Conservation (phyloP, 192 early-diverging fungal genomes). For the Rhizoclosmatium globosum region DNA sequence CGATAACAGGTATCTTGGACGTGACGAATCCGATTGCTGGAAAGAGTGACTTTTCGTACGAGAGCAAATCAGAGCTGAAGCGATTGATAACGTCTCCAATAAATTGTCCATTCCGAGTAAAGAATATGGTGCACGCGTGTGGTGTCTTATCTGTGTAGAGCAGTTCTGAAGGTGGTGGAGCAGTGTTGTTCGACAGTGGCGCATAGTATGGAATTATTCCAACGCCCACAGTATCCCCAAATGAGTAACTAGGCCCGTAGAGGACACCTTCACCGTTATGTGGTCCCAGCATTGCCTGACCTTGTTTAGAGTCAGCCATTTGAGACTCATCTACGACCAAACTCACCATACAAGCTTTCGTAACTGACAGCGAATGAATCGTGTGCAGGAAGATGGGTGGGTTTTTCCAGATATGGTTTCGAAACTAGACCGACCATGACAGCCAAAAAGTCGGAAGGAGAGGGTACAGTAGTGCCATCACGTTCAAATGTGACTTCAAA, state of each 20-base stretch:
- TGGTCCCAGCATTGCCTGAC: constrained; percentile 30
- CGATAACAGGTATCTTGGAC: constrained; percentile 19
- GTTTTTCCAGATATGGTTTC: neutral
- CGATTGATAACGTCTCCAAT: constrained; percentile 48
- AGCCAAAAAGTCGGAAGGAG: neutral
- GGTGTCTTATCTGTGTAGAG: constrained; percentile 1
- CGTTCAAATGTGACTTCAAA: neutral
- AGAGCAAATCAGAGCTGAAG: constrained; percentile 13
- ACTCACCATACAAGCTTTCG: constrained; percentile 5
- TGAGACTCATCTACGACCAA: no score
- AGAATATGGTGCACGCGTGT: constrained; percentile 35
- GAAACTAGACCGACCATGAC: constrained; percentile 17
- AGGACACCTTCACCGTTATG: constrained; percentile 42
- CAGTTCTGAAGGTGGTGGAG: neutral
- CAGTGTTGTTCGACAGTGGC: no score
- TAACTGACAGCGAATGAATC: neutral
- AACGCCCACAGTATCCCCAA: constrained; percentile 43
- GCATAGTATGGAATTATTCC: constrained; percentile 20
- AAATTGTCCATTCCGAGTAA: constrained; percentile 54
- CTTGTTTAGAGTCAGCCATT: no score
- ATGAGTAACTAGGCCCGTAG: constrained; percentile 36
- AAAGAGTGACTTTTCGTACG: constrained; percentile 38
- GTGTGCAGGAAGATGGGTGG: neutral
- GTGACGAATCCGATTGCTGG: constrained; percentile 31
- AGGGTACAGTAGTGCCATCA: neutral